Conservation (phyloP, 2,329 filamentous ascomycete species). For the Dothistroma pini region DNA sequence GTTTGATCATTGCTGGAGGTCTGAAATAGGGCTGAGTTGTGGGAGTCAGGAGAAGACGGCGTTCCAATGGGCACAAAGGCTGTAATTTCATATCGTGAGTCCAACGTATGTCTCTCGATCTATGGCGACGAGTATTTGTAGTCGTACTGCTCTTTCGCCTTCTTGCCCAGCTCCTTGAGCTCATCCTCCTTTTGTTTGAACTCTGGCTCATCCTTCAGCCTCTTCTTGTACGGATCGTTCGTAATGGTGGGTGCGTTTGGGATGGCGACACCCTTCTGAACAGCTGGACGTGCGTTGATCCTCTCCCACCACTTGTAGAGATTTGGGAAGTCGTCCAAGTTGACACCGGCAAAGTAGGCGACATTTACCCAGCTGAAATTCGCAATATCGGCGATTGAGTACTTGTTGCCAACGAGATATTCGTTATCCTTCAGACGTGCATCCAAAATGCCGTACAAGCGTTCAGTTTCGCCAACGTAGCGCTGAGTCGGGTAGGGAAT, state of each 20-base stretch:
- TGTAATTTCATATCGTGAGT: background rate
- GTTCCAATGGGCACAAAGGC: background rate
- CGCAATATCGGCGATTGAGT: constrained; percentile 46
- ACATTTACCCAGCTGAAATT: constrained; percentile 46
- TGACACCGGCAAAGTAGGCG: constrained; percentile 40
- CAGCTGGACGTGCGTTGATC: constrained; percentile 41
- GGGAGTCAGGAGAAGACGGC: background rate
- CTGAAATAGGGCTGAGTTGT: constrained; percentile 18
- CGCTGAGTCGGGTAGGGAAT: constrained; percentile 46
- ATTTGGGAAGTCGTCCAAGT: constrained; percentile 42
- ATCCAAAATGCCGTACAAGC: constrained; percentile 45
- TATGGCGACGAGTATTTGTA: constrained; percentile 41
- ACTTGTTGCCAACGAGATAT: constrained; percentile 47
- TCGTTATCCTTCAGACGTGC: constrained; percentile 39
- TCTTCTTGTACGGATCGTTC: constrained; percentile 43
- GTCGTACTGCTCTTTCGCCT: constrained; percentile 45
- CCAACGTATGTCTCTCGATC: background rate
- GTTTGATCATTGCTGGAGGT: constrained; percentile 25
- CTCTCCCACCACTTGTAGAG: constrained; percentile 45
- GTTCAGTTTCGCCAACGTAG: constrained; percentile 47
- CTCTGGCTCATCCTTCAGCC: constrained; percentile 47
- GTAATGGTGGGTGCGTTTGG: constrained; percentile 38
- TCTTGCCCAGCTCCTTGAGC: constrained; percentile 36
- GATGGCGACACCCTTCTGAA: constrained; percentile 39
- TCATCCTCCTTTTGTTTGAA: constrained; percentile 46